Evolutionary conservation across 352 stramenopile genomes (phyloP), one percentile per base, ranked within the genome.

Genomic region (Pythium scleroteichum): DNA sequence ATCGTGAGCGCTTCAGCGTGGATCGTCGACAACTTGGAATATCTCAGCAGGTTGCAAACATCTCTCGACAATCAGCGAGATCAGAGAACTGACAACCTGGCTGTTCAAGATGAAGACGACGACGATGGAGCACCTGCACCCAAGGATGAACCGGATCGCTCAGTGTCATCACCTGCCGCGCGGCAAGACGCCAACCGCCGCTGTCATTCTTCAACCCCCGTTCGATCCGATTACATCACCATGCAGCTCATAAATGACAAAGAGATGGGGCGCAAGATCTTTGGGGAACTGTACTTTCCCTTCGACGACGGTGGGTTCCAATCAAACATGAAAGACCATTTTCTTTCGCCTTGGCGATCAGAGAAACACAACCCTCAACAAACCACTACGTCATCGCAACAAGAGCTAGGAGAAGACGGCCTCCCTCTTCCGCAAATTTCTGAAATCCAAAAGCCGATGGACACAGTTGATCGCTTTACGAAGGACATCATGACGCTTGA

Each of bases 21-120:
- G 92, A 97, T 98, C 49, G 91, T 98, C 1, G 92, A 98, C 51
- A 97, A 97, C 54, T 62, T 97, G 2, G 91, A 98, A 48, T 96
- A 96, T 55, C 71, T 98, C 26, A 96, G 83, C 40, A 79, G 90
- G 22, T 32, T 95, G 9, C 85, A 94, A 53, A 82, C 76, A 3
- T 76, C 73, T n/a, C 59, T 89, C 9, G 88, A 94, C 42, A 91
- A 91, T 51, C 72, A 89, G 47, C 64, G 73, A 2, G 73, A 88
- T 23, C 62, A 78, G 19, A 74, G 53, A 14, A 42, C 64, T 40
- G 72, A 74, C 38, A 71, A 66, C 0, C 54, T 68, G 13, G 69
- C 67, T 1, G 81, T 80, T 20, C 71, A 90, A 12, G 85, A 90
- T 35, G 85, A 90, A 63, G 88, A 92, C 41, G 82, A 95, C 27